Base-by-base conservation (phyloP, 2,329 filamentous ascomycete genomes). In the Lachnellula occidentalis region DNA sequence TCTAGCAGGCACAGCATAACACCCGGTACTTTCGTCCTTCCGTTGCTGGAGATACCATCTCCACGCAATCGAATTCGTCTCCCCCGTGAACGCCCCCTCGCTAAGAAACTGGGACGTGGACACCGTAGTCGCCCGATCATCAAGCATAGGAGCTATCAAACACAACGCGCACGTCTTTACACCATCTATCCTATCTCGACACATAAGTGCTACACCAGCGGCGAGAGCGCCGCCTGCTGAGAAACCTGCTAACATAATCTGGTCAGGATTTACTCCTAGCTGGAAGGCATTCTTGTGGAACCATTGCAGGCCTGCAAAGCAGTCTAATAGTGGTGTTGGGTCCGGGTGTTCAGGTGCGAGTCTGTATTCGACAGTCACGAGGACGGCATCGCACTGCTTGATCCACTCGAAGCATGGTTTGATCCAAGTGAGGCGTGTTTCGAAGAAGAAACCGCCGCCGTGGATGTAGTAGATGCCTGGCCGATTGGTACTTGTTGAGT, bases 261-360 rank as follows among this genome's bases (percentile, higher is more conserved):
- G 74, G 1, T 75, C 71, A 2, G 68, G 64, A 21, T 69, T 62
- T 42, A 77, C 71, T 4, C 73, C 73, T 2, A 67, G 42, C 14
- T 51, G 27, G 2, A 55, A 41, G 3, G 60, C 56, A 48, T 67
- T 56, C 0, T 46, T 24, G 1, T 46, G 37, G 0, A 65, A 34
- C 64, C 64, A 69, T 21, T 54, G 24, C 2, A 68, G 50, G 34
- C 31, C 21, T 19, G 48, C 46, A 17, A 22, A 48, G 19, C 27
- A 34, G 64, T 83, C 79, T 17, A 81, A 72, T 2, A 81, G 74
- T 0, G 79, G 78, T 0, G 78, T 76, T 0, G 79, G 79, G 60
- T 73, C 82, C 2, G 75, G 76, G 54, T 78, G 60, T 52, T 82
- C 79, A 0, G 79, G 79, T 0, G 79, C 78, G 5, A 81, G 74